phyloP scores from a whole-genome alignment of 1,284 basidiomycete species.

The Rhizoctonia solani region DNA sequence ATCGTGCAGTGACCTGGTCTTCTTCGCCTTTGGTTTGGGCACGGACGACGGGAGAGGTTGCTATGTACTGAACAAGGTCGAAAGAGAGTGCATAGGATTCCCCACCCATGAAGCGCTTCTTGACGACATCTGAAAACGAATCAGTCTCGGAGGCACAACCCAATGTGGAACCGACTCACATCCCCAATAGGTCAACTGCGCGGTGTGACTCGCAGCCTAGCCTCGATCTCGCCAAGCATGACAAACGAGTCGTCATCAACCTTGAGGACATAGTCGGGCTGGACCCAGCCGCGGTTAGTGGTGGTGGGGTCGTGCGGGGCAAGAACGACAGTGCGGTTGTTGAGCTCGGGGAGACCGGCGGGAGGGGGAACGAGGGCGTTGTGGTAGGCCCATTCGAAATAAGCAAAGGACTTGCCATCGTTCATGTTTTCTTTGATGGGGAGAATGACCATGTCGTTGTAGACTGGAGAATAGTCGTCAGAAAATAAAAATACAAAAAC shows the following conservation, averaged over 20 bases:
- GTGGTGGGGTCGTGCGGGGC: conserved; percentile 41
- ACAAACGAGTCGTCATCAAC: conserved; percentile 93
- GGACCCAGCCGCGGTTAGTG: conserved; percentile 59
- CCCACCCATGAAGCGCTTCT: conserved; percentile 94
- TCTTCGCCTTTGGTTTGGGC: conserved; percentile 80
- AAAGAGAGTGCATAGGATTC: conserved; percentile 91
- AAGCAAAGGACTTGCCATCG: conserved; percentile 82
- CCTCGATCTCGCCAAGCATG: conserved; percentile 91
- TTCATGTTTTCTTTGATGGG: conserved; percentile 92
- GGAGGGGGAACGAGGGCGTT: conserved; percentile 89
- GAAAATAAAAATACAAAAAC: conserved; percentile 7
- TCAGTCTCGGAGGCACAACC: background rate
- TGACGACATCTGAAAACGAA: conserved; percentile 67
- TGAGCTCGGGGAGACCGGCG: conserved; percentile 8
- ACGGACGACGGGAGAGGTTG: conserved; percentile 70
- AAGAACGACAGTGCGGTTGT: conserved; percentile 38
- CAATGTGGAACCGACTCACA: conserved; percentile 49
- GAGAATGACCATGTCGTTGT: conserved; percentile 86
- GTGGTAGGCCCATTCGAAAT: conserved; percentile 86
- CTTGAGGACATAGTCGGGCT: conserved; percentile 87
- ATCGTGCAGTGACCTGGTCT: conserved; percentile 90
- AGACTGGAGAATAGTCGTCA: conserved; percentile 67
- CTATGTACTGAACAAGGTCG: conserved; percentile 85
- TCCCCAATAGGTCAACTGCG: conserved; percentile 83
- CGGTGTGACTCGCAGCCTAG: conserved; percentile 77